Base-by-base conservation (phyloP, 2,329 filamentous ascomycete species). In the Eurotiales sp. region DNA sequence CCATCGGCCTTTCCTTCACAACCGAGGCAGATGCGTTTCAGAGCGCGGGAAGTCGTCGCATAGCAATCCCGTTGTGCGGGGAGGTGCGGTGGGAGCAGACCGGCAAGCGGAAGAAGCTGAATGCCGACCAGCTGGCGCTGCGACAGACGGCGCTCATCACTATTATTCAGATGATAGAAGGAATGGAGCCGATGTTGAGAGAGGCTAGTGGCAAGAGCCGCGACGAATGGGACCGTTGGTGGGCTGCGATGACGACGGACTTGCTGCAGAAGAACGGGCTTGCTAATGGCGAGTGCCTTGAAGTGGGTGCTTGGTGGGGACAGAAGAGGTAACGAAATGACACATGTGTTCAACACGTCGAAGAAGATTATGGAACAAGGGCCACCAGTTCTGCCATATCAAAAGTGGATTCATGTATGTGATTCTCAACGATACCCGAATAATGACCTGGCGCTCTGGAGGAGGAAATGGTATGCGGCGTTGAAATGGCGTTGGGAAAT, bases 151-250 rank as follows among this genome's bases (percentile, higher is more conserved):
- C 90, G n/a, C 77, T 96, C 51, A 73, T 88, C 64, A 90, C 87
- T 2, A 83, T 91, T 5, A 82, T 95, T 47, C 87, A 91, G 65
- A 81, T 90, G 77, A 88, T 95, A 49, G 88, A 93, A 65, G 86
- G 86, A 56, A 74, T 96, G 61, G 91, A 96, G 69, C 88, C 89
- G 4, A 72, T 93, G 53, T 73, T 96, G 59, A 82, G 87, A 60
- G 87, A 95, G 61, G 83, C 84, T 41, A 95, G 87, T 63, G 87
- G 86, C 12, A 95, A 95, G 76, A 89, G 86, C 61, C 83, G 88
- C 64, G 90, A 95, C 59, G 91, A 96, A 72, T 96, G 90, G 90
- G 88, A 95, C 67, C 77, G 83, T 37, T 96, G 91, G 91, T 83
- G 88, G 72, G 84, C 85, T 36, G 88, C 86, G 69, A 88, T 96